phyloP scores from a whole-genome alignment of 1,284 basidiomycete genomes.

The Coriolopsis trogii region DNA sequence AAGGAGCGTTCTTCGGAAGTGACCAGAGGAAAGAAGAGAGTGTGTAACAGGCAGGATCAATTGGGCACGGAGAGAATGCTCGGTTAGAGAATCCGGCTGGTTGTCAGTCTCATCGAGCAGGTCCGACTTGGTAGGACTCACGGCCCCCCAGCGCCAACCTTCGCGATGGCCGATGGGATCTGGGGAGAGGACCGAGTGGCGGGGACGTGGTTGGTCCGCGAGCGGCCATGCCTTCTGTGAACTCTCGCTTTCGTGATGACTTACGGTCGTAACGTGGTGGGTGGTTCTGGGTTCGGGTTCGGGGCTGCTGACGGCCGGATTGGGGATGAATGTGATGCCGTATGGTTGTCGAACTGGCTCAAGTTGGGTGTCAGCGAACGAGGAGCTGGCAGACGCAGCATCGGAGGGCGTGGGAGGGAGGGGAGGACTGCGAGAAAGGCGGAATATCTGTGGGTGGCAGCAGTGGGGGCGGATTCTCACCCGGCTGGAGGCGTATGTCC shows the following conservation, averaged over 20 bases:
- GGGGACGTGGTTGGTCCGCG: background rate
- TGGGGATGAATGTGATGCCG: too few species aligned
- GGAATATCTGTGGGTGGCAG: too few species aligned
- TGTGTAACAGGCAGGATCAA: slow-evolving; percentile 21
- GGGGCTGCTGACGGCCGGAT: too few species aligned
- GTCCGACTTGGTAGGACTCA: slow-evolving; percentile 12
- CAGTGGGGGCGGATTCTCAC: too few species aligned
- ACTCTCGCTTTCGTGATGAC: slow-evolving; percentile 12
- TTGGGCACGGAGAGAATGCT: slow-evolving; percentile 18
- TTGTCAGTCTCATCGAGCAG: slow-evolving; percentile 14
- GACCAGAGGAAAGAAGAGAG: slow-evolving; percentile 20
- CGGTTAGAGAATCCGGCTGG: slow-evolving; percentile 17
- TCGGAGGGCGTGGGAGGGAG: too few species aligned
- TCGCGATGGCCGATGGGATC: slow-evolving; percentile 15
- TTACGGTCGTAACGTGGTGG: slow-evolving; percentile 9
- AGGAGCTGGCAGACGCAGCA: too few species aligned
- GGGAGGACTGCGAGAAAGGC: too few species aligned
- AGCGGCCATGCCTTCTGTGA: slow-evolving; percentile 7
- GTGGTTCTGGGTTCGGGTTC: background rate
- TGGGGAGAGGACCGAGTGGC: too few species aligned
- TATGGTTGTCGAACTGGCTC: slow-evolving; percentile 16
- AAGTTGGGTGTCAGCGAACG: slow-evolving; percentile 17
- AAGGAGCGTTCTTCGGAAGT: slow-evolving; percentile 26
- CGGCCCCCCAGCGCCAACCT: slow-evolving; percentile 8
- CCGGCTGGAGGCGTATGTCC: slow-evolving; percentile 12